A percentile compares a stretch with the other conserved stretches of the same genome.
Conservation (phyloP, 2,329 filamentous ascomycete genomes). For the Albifimbria verrucaria region DNA sequence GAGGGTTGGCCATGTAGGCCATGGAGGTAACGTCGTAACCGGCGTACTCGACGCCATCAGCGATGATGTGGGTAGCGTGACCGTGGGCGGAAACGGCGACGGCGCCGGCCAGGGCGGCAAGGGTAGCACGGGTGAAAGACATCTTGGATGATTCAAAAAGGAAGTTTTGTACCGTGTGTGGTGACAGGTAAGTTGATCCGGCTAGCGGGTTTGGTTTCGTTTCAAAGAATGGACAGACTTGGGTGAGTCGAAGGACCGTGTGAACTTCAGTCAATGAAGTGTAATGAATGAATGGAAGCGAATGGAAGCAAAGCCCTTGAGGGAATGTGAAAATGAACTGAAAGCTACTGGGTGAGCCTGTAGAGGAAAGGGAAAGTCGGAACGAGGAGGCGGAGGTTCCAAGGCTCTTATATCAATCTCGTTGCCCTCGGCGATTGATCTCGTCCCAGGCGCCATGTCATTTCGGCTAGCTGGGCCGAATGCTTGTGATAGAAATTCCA, state of each 20-base stretch:
- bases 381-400: not conserved
- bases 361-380: constrained; percentile 7
- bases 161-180: constrained; percentile 5
- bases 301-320: constrained; percentile 18
- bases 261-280: constrained; percentile 30
- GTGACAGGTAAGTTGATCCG: constrained; percentile 12
- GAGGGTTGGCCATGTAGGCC: constrained; percentile 16
- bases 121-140: constrained; percentile 22
- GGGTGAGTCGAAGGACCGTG: not conserved
- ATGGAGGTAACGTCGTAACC: constrained; percentile 18
- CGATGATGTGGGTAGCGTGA: constrained; percentile 21
- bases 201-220: constrained; percentile 19
- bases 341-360: constrained; percentile 23
- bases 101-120: constrained; percentile 22
- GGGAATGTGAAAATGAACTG: constrained; percentile 19
- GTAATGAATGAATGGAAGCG: constrained; percentile 15
- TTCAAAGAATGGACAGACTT: constrained; percentile 20
- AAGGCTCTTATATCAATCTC: not conserved
- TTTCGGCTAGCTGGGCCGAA: not conserved
- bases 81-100: constrained; percentile 23
- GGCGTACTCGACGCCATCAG: constrained; percentile 19
- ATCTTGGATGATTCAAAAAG: constrained; percentile 14
- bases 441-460: not conserved
- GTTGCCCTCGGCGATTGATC: not conserved
- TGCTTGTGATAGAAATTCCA: not conserved